phyloP scores from a whole-genome alignment of 768 basidiomycete genomes.

The Trametes villosa region DNA sequence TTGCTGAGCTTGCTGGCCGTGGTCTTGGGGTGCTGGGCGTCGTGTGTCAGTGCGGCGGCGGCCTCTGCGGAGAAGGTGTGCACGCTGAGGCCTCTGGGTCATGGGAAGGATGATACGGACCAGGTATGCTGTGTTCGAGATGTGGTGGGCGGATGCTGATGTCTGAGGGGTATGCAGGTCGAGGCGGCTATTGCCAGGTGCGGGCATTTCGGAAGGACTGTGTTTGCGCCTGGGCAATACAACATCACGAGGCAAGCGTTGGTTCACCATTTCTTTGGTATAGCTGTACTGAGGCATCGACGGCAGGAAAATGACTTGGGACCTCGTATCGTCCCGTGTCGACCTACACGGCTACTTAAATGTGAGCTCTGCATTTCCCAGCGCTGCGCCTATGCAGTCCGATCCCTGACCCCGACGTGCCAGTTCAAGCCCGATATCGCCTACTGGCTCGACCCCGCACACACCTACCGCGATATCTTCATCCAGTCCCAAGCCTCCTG shows the following conservation, averaged over 20 bases:
- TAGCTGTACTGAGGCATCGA: not conserved
- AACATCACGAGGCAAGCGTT: conserved; percentile 53
- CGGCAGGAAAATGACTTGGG: conserved; percentile 58
- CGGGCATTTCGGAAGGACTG: conserved; percentile 50
- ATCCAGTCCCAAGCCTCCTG: conserved; percentile 69
- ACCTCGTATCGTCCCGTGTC: conserved; percentile 47
- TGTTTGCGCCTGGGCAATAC: conserved; percentile 49
- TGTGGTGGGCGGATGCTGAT: too few species aligned
- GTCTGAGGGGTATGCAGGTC: conserved; percentile 43
- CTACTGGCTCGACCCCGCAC: conserved; percentile 57
- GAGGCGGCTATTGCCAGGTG: conserved; percentile 53
- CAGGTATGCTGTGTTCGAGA: conserved; percentile 18
- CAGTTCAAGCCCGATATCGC: conserved; percentile 61
- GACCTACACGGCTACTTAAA: conserved; percentile 50
- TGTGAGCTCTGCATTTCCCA: conserved; percentile 35
- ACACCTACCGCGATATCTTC: conserved; percentile 63
- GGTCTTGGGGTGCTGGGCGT: not conserved
- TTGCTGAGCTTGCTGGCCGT: not conserved
- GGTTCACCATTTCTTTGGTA: too few species aligned
- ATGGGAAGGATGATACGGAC: conserved; percentile 33
- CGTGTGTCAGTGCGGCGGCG: not conserved
- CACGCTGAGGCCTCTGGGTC: conserved; percentile 29
- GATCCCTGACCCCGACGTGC: too few species aligned
- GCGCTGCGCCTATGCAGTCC: too few species aligned
- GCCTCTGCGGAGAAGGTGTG: not conserved